Percentiles rank a stretch among this genome's conserved stretches.
phyloP scores from a whole-genome alignment of 2,329 filamentous ascomycete species.

The Fusarium sp. region DNA sequence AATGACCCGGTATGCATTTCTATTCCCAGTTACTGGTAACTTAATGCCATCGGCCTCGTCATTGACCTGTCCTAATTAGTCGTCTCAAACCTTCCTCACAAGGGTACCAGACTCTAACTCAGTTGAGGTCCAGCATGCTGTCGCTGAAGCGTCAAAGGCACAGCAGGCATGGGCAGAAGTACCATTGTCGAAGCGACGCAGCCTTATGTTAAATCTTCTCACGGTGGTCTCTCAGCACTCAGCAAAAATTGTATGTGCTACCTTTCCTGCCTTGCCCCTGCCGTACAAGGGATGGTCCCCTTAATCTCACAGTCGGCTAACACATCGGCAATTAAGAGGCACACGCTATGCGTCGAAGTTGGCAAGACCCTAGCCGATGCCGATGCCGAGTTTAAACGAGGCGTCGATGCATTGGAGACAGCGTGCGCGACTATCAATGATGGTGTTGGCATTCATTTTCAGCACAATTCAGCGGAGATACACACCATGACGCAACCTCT shows the following conservation, averaged over 20 bases:
- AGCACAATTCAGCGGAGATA: too few species aligned
- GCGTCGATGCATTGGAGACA: background rate
- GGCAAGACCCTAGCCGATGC: background rate
- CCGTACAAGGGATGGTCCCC: too few species aligned
- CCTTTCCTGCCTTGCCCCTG: too few species aligned
- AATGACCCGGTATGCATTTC: conserved; percentile 22
- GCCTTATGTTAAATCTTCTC: background rate
- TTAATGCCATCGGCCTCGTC: too few species aligned
- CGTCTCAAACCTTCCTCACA: background rate
- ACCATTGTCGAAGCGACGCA: background rate
- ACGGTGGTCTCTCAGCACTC: background rate
- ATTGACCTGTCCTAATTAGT: too few species aligned
- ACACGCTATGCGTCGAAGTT: background rate
- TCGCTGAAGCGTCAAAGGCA: conserved; percentile 19
- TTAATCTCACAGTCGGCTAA: background rate
- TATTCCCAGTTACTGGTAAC: too few species aligned
- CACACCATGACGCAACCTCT: background rate
- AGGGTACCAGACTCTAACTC: conserved; percentile 40
- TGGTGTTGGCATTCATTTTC: too few species aligned
- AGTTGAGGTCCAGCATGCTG: conserved; percentile 27
- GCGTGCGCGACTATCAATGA: background rate
- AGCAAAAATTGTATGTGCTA: background rate
- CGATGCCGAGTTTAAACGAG: background rate
- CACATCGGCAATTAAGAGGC: background rate
- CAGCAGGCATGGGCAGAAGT: background rate